Percentiles rank a stretch among this genome's conserved stretches.
phyloP scores from a whole-genome alignment of 1,139 yeast species.

The Taphrina populina region DNA sequence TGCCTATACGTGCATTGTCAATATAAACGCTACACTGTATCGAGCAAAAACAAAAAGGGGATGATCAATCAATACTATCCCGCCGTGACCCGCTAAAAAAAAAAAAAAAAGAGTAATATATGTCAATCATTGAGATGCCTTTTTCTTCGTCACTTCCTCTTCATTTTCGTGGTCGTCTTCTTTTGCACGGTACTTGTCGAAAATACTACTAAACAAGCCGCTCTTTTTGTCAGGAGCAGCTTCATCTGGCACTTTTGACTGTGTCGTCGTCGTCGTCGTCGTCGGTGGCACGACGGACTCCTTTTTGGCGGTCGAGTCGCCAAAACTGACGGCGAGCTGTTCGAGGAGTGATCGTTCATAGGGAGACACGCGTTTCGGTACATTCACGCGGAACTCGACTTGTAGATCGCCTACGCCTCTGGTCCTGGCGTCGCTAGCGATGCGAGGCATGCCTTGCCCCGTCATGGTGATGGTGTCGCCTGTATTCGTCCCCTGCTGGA shows the following conservation, averaged over 20 bases:
- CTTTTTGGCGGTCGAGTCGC: constrained; percentile 69
- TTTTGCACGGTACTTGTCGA: constrained; percentile 31
- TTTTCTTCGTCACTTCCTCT: constrained; percentile 2
- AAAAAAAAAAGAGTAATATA: not conserved
- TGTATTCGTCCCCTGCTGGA: constrained; percentile 82
- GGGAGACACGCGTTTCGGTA: constrained; percentile 44
- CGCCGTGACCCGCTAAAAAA: constrained; percentile 7
- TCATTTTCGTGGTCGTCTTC: constrained; percentile 11
- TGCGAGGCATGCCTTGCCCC: constrained; percentile 80
- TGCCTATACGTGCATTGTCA: too few relatives aligned
- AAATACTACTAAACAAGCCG: constrained; percentile 20
- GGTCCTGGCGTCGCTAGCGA: constrained; percentile 44
- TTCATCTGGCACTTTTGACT: not conserved
- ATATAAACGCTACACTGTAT: too few relatives aligned
- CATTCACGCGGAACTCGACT: constrained; percentile 69
- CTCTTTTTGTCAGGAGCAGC: not conserved
- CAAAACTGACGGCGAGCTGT: constrained; percentile 86
- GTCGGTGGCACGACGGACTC: constrained; percentile 5
- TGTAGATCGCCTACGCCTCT: constrained; percentile 63
- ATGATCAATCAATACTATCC: not conserved
- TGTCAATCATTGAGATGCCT: constrained; percentile 2
- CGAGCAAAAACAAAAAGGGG: constrained; percentile 1
- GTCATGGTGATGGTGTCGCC: constrained; percentile 76
- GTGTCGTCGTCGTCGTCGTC: not conserved
- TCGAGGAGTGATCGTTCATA: constrained; percentile 77